A percentile compares a stretch with the other conserved stretches of the same genome.
Conservation (phyloP, 139 green algal genomes). For the Chlorella ohadii region DNA sequence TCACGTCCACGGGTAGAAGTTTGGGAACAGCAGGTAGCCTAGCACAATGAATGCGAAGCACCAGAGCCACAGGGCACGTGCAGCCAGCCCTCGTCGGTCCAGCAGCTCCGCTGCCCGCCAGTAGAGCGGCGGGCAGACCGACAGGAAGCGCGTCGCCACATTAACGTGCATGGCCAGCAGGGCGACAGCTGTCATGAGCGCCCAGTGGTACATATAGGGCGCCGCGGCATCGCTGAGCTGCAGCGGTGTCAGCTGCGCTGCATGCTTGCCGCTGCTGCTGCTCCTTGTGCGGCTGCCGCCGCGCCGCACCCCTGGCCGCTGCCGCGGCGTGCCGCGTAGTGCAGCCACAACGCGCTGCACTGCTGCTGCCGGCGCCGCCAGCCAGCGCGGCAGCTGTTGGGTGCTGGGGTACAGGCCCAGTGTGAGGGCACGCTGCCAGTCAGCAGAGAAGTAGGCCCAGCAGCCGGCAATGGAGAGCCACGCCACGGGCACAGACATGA, state of each 20-base stretch:
- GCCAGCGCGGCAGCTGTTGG: conserved; percentile 8
- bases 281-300: neutral
- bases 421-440: conserved; percentile 40
- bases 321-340: neutral
- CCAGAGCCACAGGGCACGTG: conserved; percentile 62
- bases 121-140: conserved; percentile 74
- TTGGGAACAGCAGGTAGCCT: conserved; percentile 75
- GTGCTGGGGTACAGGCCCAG: conserved; percentile 16
- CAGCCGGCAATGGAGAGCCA: conserved; percentile 30
- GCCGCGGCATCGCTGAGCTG: conserved; percentile 31
- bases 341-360: no score
- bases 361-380: neutral
- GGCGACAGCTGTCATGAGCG: conserved; percentile 65
- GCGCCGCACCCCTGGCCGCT: neutral
- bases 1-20: conserved; percentile 85
- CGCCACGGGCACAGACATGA: conserved; percentile 36
- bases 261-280: neutral
- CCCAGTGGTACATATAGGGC: conserved; percentile 80
- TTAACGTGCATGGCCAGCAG: conserved; percentile 89
- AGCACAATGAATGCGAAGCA: conserved; percentile 60
- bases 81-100: no score
- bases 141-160: conserved; percentile 82
- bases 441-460: conserved; percentile 32
- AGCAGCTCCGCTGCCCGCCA: conserved; percentile 70
- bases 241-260: neutral